These are phyloP conservation scores for Trichoderma orchidacearum DNA, from an alignment of 495 filamentous ascomycete genomes.

Conservation along the genomic window DNA sequence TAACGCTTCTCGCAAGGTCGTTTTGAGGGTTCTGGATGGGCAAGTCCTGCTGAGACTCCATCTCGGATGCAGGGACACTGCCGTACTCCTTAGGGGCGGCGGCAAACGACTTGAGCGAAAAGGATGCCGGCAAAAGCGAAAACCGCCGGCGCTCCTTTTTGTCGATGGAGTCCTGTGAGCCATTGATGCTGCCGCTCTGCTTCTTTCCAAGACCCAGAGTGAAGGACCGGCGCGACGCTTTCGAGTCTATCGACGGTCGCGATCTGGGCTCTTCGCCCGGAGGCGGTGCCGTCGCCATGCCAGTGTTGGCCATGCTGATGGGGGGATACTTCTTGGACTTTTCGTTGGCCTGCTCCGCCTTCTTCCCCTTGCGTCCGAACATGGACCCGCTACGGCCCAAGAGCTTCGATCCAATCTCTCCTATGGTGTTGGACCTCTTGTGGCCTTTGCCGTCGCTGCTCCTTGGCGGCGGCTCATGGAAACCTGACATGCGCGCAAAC, in stretches of 20 bases:
- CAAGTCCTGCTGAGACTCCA: conserved; percentile 28
- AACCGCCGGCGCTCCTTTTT: conserved; percentile 46
- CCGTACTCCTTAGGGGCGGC: conserved; percentile 30
- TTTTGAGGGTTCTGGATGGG: conserved; percentile 33
- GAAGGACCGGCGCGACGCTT: conserved; percentile 52
- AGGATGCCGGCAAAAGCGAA: conserved; percentile 64
- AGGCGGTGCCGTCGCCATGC: conserved; percentile 28
- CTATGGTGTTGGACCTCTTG: conserved; percentile 81
- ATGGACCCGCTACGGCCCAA: conserved; percentile 70
- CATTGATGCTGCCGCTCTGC: conserved; percentile 42
- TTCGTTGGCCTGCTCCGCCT: conserved; percentile 25
- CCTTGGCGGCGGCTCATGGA: conserved; percentile 9
- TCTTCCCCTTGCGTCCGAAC: conserved; percentile 46
- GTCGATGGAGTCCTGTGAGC: conserved; percentile 37
- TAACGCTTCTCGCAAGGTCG: conserved; percentile 18
- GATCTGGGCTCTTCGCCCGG: conserved; percentile 32
- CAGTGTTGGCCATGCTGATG: conserved; percentile 50
- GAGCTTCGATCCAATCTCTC: conserved; percentile 62
- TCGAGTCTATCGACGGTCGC: conserved; percentile 65
- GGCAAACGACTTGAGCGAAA: conserved; percentile 50
- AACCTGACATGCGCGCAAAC: conserved; percentile 34
- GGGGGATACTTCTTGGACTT: conserved; percentile 56
- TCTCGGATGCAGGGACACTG: conserved; percentile 9
- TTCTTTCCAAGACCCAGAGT: conserved; percentile 65
- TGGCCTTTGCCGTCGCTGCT: conserved; percentile 48